Evolutionary conservation across 306 rosid genomes (phyloP).

Genomic region (Abrus precatorius): DNA sequence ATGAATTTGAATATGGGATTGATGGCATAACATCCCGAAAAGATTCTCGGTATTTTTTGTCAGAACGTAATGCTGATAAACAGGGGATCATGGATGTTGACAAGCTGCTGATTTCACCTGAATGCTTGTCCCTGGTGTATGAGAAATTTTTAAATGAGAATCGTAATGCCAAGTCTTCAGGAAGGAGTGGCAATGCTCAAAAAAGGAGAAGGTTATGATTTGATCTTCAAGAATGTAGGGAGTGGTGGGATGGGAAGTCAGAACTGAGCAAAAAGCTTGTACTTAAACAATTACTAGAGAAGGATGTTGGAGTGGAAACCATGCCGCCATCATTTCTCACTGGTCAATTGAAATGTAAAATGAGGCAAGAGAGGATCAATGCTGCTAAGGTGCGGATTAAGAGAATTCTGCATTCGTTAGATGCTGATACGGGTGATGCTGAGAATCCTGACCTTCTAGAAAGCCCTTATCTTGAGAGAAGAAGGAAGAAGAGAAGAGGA

Average conservation of each 20-base stretch:
- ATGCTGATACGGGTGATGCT: conserved; percentile 27
- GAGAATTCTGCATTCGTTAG: conserved; percentile 62
- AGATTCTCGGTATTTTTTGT: conserved; percentile 54
- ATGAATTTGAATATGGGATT: conserved; percentile 41
- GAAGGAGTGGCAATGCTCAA: conserved; percentile 43
- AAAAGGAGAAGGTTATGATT: conserved; percentile 39
- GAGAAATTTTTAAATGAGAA: conserved; percentile 51
- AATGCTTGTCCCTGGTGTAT: conserved; percentile 72
- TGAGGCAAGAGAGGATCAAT: conserved; percentile 68
- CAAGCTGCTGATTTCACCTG: conserved; percentile 61
- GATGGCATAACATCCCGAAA: conserved; percentile 40
- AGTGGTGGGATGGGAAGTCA: conserved; percentile 93
- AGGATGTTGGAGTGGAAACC: conserved; percentile 75
- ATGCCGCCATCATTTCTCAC: conserved; percentile 78
- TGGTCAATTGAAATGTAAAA: conserved; percentile 56
- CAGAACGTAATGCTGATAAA: conserved; percentile 24
- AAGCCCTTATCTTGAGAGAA: conserved; percentile 37
- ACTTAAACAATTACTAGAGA: conserved; percentile 64
- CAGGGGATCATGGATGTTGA: conserved; percentile 30
- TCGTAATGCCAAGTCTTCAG: conserved; percentile 30
- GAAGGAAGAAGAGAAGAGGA: conserved; percentile 68
- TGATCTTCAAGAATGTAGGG: conserved; percentile 52
- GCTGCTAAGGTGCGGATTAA: conserved; percentile 74
- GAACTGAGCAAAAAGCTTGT: conserved; percentile 75
- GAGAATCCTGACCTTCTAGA: background rate